These are phyloP conservation scores for Klebsormidium nitens DNA, from an alignment of 139 green algal genomes.

Conservation along the genomic window DNA sequence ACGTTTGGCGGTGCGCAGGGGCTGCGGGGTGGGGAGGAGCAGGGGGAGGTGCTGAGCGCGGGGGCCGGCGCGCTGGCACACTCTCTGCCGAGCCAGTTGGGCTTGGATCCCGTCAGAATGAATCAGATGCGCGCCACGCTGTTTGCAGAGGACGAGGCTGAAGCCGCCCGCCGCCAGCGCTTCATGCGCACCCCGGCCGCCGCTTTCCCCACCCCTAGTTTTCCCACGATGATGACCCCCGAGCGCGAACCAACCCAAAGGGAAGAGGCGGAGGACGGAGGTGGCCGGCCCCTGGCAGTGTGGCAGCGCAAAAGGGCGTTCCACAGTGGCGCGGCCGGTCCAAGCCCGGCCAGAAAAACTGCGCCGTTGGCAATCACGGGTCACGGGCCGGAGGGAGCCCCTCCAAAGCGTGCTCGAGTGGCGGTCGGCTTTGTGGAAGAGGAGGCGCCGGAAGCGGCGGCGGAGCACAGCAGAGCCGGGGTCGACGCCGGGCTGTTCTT, in stretches of 20 bases:
- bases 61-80: slow-evolving; percentile 43
- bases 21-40: background rate
- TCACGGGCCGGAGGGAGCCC: background rate
- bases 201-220: too few species aligned
- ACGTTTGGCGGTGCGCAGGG: background rate
- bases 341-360: background rate
- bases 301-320: background rate
- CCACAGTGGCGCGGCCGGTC: background rate
- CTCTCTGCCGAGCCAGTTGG: slow-evolving; percentile 53
- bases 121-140: slow-evolving; percentile 41
- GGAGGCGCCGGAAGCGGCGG: background rate
- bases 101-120: slow-evolving; percentile 51
- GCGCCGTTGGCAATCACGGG: background rate
- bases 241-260: too few species aligned
- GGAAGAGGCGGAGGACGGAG: background rate
- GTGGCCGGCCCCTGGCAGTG: background rate
- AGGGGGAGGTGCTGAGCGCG: background rate
- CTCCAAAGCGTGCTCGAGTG: background rate
- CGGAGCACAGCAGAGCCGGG: background rate
- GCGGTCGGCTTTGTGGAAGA: too few species aligned
- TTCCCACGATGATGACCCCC: too few species aligned
- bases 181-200: too few species aligned
- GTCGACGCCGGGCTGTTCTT: slow-evolving; percentile 60
- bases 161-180: too few species aligned
- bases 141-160: slow-evolving; percentile 13